A percentile compares a stretch with the other conserved stretches of the same genome.
Conservation (phyloP, 1,284 basidiomycete genomes). For the Ustilago sp. region DNA sequence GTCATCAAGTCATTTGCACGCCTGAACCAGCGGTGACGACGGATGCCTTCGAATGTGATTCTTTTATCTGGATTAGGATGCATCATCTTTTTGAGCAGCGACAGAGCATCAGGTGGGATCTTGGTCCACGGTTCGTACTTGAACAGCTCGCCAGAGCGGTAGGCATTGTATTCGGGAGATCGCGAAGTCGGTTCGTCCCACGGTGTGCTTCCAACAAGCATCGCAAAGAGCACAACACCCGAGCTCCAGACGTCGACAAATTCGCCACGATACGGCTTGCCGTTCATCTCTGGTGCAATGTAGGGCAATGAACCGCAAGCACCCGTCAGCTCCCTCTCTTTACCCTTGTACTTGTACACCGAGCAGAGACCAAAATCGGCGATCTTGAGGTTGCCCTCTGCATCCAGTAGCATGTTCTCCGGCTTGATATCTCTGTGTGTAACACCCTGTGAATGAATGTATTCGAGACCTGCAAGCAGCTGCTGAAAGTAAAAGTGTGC, state of each 20-base stretch:
- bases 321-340: conserved; percentile 72
- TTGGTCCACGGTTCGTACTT: conserved; percentile 84
- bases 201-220: conserved; percentile 93
- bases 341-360: conserved; percentile 89
- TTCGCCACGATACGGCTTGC: conserved; percentile 82
- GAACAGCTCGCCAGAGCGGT: conserved; percentile 78
- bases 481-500: conserved; percentile 93
- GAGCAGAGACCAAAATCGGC: conserved; percentile 95
- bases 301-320: conserved; percentile 92
- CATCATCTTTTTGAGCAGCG: conserved; percentile 64
- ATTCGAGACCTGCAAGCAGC: conserved; percentile 80
- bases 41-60: conserved; percentile 60
- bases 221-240: conserved; percentile 93
- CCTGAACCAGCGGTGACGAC: conserved; percentile 67
- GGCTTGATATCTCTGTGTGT: conserved; percentile 72
- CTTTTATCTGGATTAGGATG: conserved; percentile 59
- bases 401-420: conserved; percentile 73
- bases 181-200: conserved; percentile 92
- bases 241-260: conserved; percentile 94
- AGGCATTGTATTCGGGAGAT: conserved; percentile 83
- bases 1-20: conserved; percentile 61
- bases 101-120: conserved; percentile 75
- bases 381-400: conserved; percentile 79
- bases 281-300: conserved; percentile 81
- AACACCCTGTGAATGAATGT: conserved; percentile 79